Conservation (phyloP, 1,139 yeast species). For the Debaryomycetaceae sp. region DNA sequence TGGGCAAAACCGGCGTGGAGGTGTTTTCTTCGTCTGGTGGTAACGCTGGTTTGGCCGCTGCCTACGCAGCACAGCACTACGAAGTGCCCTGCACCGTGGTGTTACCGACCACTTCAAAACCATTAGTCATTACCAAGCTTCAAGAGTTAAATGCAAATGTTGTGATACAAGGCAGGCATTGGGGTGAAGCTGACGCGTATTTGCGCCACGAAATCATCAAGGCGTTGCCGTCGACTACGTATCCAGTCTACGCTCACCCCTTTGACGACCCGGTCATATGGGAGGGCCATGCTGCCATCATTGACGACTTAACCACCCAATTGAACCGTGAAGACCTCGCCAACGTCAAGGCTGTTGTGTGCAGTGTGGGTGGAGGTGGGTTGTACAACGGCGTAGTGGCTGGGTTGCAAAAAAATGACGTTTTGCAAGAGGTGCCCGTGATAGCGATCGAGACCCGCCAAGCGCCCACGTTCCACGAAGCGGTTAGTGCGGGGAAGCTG, state of each 20-base stretch:
- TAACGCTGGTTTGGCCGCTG: constrained; percentile 46
- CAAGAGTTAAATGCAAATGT: constrained; percentile 25
- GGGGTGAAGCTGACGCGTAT: constrained; percentile 35
- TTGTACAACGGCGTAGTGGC: constrained; percentile 34
- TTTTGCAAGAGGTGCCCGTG: constrained; percentile 12
- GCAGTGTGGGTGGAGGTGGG: constrained; percentile 44
- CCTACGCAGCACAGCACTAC: constrained; percentile 28
- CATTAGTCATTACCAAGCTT: constrained; percentile 22
- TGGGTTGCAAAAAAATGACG: constrained; percentile 23
- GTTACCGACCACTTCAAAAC: constrained; percentile 26
- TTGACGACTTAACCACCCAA: constrained; percentile 27
- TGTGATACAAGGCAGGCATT: constrained; percentile 28
- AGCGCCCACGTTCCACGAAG: constrained; percentile 34
- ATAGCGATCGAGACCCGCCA: constrained; percentile 35
- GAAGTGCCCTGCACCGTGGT: constrained; percentile 36
- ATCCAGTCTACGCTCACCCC: constrained; percentile 38
- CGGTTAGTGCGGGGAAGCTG: constrained; percentile 25
- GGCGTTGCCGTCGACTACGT: constrained; percentile 13
- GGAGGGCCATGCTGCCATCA: constrained; percentile 37
- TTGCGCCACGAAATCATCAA: constrained; percentile 20
- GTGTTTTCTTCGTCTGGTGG: constrained; percentile 44
- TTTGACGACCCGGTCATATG: constrained; percentile 35
- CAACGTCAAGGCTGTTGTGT: constrained; percentile 31
- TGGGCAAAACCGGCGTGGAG: constrained; percentile 16
- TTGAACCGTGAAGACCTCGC: constrained; percentile 13